Percentiles rank a stretch among this genome's conserved stretches.
phyloP scores from a whole-genome alignment of 2,329 filamentous ascomycete species.

The Cladophialophora immunda region DNA sequence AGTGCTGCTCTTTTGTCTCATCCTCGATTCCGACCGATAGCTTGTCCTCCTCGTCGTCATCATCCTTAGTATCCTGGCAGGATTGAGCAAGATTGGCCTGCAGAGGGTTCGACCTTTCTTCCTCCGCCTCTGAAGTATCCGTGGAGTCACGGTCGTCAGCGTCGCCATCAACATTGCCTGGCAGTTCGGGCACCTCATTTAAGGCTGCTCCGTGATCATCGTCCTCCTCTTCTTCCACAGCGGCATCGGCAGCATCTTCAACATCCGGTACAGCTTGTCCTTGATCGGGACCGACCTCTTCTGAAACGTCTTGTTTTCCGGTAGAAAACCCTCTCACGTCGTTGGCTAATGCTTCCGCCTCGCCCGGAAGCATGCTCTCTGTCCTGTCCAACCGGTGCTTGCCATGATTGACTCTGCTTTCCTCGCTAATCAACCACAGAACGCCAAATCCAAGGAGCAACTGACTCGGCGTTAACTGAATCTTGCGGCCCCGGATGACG shows the following conservation, averaged over 20 bases:
- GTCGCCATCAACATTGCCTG: conserved; percentile 46
- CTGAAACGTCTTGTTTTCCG: conserved; percentile 42
- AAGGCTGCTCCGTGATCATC: conserved; percentile 52
- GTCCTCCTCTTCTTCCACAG: conserved; percentile 45
- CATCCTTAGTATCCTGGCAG: conserved; percentile 45
- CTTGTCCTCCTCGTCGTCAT: conserved; percentile 23
- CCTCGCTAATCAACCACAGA: conserved; percentile 87
- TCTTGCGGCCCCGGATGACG: conserved; percentile 84
- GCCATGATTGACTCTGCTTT: conserved; percentile 81
- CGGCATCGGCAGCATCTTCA: conserved; percentile 42
- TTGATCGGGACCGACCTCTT: conserved; percentile 43
- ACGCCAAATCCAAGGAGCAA: conserved; percentile 87
- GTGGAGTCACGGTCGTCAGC: conserved; percentile 37
- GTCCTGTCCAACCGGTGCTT: conserved; percentile 71
- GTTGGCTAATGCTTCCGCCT: conserved; percentile 40
- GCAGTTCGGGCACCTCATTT: conserved; percentile 43
- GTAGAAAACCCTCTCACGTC: conserved; percentile 33
- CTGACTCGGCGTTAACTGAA: conserved; percentile 86
- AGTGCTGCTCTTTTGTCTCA: conserved; percentile 13
- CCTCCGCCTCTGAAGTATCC: conserved; percentile 39
- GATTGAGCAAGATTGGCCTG: conserved; percentile 16
- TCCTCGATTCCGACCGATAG: conserved; percentile 34
- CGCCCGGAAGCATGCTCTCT: conserved; percentile 37
- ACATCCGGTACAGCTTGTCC: conserved; percentile 42
- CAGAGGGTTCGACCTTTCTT: conserved; percentile 39